phyloP scores from a whole-genome alignment of 179 eudicot genomes.

The Actinidia arguta region DNA sequence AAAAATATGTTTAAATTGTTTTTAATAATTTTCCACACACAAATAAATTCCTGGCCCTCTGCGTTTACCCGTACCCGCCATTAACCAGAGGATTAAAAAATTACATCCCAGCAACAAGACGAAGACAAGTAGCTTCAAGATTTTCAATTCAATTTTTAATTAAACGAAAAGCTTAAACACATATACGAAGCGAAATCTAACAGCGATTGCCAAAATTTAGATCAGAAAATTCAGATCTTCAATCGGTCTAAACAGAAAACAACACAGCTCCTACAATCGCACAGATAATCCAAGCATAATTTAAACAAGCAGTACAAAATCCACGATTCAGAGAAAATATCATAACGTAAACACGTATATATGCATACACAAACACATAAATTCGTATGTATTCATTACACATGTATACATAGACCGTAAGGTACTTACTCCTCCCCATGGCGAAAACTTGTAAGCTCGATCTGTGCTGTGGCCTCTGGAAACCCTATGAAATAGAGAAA shows the following conservation, averaged over 20 bases:
- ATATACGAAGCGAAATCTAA: background rate
- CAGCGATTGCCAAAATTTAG: background rate
- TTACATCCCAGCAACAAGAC: background rate
- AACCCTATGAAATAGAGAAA: conserved; percentile 12
- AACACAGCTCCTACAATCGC: background rate
- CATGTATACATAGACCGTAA: background rate
- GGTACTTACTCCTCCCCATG: conserved; percentile 27
- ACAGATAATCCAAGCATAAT: background rate
- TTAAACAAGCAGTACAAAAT: too few relatives aligned
- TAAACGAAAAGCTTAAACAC: background rate
- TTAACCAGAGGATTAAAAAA: too few relatives aligned
- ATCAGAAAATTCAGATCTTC: background rate
- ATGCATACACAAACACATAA: background rate
- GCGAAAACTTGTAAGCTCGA: background rate
- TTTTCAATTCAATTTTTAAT: too few relatives aligned
- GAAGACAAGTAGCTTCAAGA: background rate
- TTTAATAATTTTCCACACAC: too few relatives aligned
- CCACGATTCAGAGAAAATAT: background rate
- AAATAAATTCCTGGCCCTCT: too few relatives aligned
- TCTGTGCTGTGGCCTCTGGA: background rate
- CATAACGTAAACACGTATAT: background rate
- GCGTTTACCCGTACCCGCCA: too few relatives aligned
- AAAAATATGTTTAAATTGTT: too few relatives aligned
- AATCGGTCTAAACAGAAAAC: background rate
- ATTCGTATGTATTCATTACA: background rate